Percentiles rank a stretch among this genome's conserved stretches.
These are phyloP conservation scores for Rhizopus stolonifer DNA, from an alignment of 371 early-diverging fungal genomes.

Conservation along the genomic window DNA sequence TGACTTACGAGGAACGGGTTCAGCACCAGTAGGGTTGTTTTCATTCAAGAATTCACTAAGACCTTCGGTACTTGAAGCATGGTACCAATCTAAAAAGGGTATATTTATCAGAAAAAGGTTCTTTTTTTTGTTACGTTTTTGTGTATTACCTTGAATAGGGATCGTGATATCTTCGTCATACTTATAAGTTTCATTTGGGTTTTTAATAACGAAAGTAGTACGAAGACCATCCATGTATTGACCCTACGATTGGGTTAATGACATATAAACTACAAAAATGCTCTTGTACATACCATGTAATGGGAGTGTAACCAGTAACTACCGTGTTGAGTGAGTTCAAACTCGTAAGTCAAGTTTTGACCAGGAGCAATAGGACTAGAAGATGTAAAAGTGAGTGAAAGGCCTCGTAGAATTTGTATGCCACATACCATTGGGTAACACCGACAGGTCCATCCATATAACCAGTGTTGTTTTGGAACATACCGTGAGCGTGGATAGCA, in stretches of 20 bases:
- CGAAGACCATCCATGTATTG: slow-evolving; percentile 86
- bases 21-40: slow-evolving; percentile 65
- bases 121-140: neutral
- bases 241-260: slow-evolving; percentile 23
- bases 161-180: slow-evolving; percentile 74
- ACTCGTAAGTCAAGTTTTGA: slow-evolving; percentile 59
- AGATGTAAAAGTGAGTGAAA: too few relatives aligned
- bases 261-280: neutral
- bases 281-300: slow-evolving; percentile 28
- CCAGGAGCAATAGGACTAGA: slow-evolving; percentile 41
- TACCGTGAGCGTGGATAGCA: slow-evolving; percentile 72
- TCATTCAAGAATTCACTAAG: slow-evolving; percentile 49
- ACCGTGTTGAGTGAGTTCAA: slow-evolving; percentile 42
- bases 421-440: slow-evolving; percentile 60
- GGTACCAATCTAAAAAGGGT: slow-evolving; percentile 64
- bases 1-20: slow-evolving; percentile 56
- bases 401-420: too few relatives aligned
- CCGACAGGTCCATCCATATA: slow-evolving; percentile 68
- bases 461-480: slow-evolving; percentile 63
- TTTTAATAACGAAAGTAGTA: slow-evolving; percentile 71
- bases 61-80: slow-evolving; percentile 44
- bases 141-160: slow-evolving; percentile 49
- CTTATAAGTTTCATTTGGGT: slow-evolving; percentile 56
- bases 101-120: neutral
- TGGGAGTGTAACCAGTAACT: slow-evolving; percentile 35